Evolutionary conservation across 2,329 filamentous ascomycete species (phyloP), one percentile per base, ranked within the genome.

Genomic region (Decorospora gaudefroyi): DNA sequence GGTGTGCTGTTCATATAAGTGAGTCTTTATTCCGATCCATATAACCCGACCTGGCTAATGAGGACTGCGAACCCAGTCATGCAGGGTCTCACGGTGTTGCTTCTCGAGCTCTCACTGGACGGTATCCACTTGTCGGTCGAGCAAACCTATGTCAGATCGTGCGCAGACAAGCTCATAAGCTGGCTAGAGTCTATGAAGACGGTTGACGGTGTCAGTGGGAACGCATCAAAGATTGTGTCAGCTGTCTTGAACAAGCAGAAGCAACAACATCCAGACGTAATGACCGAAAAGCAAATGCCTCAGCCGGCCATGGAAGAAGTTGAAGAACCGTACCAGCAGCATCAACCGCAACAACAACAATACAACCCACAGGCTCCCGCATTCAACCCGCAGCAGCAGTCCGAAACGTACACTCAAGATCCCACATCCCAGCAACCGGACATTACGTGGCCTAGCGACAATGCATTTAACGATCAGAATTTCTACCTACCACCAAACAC

Each of bases 71-170:
- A 9, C 6, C 15, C n/a, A 52, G 51, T 74, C 6, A 69, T 73
- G 59, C 71, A 74, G 51, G 66, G 70, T 2, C 54, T 65, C 2
- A 61, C 65, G 1, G 57, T 74, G 9, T 49, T 74, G 9, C 59
- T 73, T 33, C 56, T 69, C 8, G 71, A 72, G 44, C 40, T 72
- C 15, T 65, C 64, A 1, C 61, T 64, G 33, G 40, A 56, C 2
- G 35, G 47, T 6, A 44, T 46, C 4, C 66, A 69, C 42, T 45
- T 64, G 36, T 41, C 49, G 1, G 46, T 60, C 16, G 49, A 52
- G 9, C 54, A 62, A 10, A 49, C 61, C 18, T 32, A 68, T 3
- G 40, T 70, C 3, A 26, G 41, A 2, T 40, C 55, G 6, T 42
- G 51, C 26, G 46, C 65, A 3, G 57, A 60, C 12, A 69, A 67